phyloP scores from a whole-genome alignment of 2,329 filamentous ascomycete species.

The Pestalotiopsis sp. region DNA sequence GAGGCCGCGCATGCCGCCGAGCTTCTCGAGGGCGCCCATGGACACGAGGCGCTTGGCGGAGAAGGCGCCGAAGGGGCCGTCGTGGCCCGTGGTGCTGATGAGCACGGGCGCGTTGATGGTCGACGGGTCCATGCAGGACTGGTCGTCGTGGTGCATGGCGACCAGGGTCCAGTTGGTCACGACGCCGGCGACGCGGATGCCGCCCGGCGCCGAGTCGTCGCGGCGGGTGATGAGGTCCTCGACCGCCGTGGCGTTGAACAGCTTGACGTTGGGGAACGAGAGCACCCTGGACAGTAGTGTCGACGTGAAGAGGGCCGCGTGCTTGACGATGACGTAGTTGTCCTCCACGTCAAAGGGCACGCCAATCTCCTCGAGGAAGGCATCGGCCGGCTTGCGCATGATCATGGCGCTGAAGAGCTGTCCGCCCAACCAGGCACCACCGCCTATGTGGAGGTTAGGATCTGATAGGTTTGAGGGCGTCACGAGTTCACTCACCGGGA shows the following conservation, averaged over 20 bases:
- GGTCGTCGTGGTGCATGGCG: constrained; percentile 82
- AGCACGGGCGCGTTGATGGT: constrained; percentile 91
- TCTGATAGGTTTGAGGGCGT: not conserved
- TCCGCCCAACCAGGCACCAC: constrained; percentile 89
- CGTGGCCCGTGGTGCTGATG: constrained; percentile 88
- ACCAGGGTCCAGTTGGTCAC: constrained; percentile 97
- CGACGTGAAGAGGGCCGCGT: constrained; percentile 88
- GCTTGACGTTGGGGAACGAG: constrained; percentile 85
- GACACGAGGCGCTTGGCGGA: constrained; percentile 86
- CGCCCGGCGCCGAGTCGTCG: constrained; percentile 43
- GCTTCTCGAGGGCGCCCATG: constrained; percentile 80
- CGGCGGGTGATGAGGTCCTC: constrained; percentile 89
- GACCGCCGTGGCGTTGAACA: constrained; percentile 92
- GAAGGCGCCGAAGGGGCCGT: constrained; percentile 89
- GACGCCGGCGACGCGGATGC: constrained; percentile 78
- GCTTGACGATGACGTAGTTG: constrained; percentile 88
- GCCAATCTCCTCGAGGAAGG: constrained; percentile 77
- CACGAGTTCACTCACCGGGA: constrained; percentile 50
- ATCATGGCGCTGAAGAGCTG: constrained; percentile 96
- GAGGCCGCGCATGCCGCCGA: constrained; percentile 89
- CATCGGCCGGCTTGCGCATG: constrained; percentile 88
- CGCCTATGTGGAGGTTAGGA: constrained; percentile 46
- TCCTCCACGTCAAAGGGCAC: constrained; percentile 88
- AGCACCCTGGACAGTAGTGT: constrained; percentile 84
- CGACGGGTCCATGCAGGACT: constrained; percentile 96